Conservation (phyloP, 2,329 filamentous ascomycete species). For the Talaromyces sp. region DNA sequence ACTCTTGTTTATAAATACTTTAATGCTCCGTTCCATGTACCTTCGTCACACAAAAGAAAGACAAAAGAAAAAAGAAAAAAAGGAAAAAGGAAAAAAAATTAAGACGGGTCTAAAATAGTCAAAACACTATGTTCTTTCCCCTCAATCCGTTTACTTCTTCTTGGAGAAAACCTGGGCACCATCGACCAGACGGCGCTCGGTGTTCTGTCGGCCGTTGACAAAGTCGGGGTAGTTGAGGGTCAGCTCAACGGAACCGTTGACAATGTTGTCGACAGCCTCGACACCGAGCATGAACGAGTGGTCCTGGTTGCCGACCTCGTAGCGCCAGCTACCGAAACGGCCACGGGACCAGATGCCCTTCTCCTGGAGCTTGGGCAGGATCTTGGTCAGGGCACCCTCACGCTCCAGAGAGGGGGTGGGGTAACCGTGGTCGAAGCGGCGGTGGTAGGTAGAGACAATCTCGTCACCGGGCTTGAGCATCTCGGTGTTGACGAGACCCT, state of each 20-base stretch:
- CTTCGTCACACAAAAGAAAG: slow-evolving; percentile 4
- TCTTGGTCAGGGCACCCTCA: slow-evolving; percentile 86
- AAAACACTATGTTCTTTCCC: neutral
- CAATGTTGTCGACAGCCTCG: slow-evolving; percentile 85
- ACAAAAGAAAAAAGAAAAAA: slow-evolving; percentile 2
- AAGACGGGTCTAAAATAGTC: neutral
- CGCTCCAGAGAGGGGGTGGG: slow-evolving; percentile 92
- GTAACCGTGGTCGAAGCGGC: slow-evolving; percentile 97
- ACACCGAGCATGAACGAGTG: slow-evolving; percentile 97
- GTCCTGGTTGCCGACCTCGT: slow-evolving; percentile 96
- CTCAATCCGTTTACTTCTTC: slow-evolving; percentile 23
- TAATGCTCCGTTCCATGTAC: slow-evolving; percentile 8
- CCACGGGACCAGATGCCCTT: slow-evolving; percentile 93
- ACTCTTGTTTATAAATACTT: slow-evolving; percentile 8
- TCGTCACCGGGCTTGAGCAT: slow-evolving; percentile 90
- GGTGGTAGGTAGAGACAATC: slow-evolving; percentile 97
- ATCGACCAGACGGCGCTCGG: slow-evolving; percentile 58
- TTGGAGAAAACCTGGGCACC: slow-evolving; percentile 56
- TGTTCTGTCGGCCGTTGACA: slow-evolving; percentile 69
- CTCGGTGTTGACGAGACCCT: slow-evolving; percentile 95
- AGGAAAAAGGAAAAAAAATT: slow-evolving; percentile 8
- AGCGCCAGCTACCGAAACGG: slow-evolving; percentile 96
- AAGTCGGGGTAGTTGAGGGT: slow-evolving; percentile 97
- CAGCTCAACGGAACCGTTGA: slow-evolving; percentile 83
- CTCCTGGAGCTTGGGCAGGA: slow-evolving; percentile 86